Base-by-base conservation (phyloP, 208 protist genomes). In the Naegleria gruberi region DNA sequence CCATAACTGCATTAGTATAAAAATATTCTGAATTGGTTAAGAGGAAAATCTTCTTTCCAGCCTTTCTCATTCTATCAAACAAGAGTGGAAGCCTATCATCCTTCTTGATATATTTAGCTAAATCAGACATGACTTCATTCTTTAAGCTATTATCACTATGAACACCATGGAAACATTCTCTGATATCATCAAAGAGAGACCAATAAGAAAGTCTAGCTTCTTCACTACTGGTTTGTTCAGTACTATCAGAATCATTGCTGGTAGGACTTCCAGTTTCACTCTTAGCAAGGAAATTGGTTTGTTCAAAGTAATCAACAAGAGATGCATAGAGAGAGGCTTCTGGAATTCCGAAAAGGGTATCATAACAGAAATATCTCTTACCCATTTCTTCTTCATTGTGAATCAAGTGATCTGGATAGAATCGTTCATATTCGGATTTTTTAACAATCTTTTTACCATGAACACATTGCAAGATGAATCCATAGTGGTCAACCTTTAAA, bases 21-120 rank as follows among this genome's bases (percentile, higher is more conserved):
- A 45, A 57, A 41, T 43, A 90, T 55, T 90, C 87, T 55, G 87
- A 90, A 55, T 90, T 90, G 0, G 87, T 90, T 4, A 90, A 41
- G 10, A 90, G 74, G 44, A 90, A 90, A 12, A 74, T 41, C n/a
- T 85, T 84, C 12, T 74, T 90, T 23, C 34, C 34, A 0, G 7
- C 17, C 26, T 90, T 4, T 82, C 87, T 82, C 23, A 74, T 41
- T 46, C 41, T 45, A 34, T 51, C 12, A 6, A 90, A 90, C 7
- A 90, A 10, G 7, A 55, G 23, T n/a, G 17, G 12, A 15, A 87
- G 37, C 15, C 47, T 23, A 7, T 90, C 42, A 74, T 90, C 44
- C 37, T 74, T 90, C 34, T 41, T 84, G 5, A 90, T 73, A 17
- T 90, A 90, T 19, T 57, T 55, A 1, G 43, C 4, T 0, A 55